A percentile compares a stretch with the other conserved stretches of the same genome.
Evolutionary conservation across 1,284 basidiomycete genomes (phyloP).

Genomic region (Microbotryum lychnidis-dioicae): DNA sequence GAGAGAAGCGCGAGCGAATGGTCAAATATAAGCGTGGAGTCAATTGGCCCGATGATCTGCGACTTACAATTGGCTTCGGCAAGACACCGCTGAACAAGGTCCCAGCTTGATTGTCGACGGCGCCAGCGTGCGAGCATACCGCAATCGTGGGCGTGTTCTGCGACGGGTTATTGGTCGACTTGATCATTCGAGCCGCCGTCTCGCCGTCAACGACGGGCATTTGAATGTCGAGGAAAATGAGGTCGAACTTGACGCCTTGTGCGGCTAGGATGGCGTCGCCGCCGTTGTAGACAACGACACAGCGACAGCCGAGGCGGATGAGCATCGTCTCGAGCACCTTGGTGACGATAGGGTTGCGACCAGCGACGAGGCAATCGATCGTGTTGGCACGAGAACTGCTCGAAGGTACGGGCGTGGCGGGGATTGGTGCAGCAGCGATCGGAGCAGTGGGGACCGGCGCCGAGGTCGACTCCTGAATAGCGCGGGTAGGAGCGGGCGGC

Average conservation of each 20-base stretch:
- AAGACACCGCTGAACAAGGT: conserved; percentile 78
- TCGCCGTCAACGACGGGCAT: conserved; percentile 67
- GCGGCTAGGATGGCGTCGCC: conserved; percentile 94
- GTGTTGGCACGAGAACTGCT: conserved; percentile 36
- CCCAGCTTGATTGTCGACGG: conserved; percentile 45
- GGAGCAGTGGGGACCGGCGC: conserved; percentile 21
- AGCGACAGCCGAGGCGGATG: conserved; percentile 83
- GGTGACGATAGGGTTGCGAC: conserved; percentile 89
- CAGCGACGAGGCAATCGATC: conserved; percentile 85
- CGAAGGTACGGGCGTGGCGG: neutral
- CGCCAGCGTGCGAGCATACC: conserved; percentile 45
- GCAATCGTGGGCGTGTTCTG: conserved; percentile 83
- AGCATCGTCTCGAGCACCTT: conserved; percentile 92
- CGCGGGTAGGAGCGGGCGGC: conserved; percentile 14
- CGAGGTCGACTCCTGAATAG: conserved; percentile 19
- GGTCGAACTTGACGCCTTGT: conserved; percentile 62
- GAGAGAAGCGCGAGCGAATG: neutral
- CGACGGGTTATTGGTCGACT: conserved; percentile 87
- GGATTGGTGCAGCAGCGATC: neutral
- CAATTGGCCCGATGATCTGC: neutral
- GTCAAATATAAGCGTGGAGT: neutral
- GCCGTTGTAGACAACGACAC: conserved; percentile 87
- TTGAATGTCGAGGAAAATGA: conserved; percentile 46
- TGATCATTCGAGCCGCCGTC: conserved; percentile 84
- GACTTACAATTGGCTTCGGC: conserved; percentile 38